phyloP scores from a whole-genome alignment of 1,284 basidiomycete genomes.

The Ceratobasidium theobromae region DNA sequence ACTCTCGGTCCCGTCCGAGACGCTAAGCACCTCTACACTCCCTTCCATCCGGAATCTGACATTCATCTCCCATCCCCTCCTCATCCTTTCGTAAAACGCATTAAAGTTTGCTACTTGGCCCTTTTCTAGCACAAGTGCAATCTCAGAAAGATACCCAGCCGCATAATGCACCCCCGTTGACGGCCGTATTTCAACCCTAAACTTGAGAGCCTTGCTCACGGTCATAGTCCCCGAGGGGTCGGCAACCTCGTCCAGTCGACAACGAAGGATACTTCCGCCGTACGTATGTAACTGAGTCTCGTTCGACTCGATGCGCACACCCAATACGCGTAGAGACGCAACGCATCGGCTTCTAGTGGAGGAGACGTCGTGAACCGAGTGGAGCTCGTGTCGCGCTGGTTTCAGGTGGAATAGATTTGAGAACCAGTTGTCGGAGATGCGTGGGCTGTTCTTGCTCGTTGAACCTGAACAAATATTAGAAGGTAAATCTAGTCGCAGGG shows the following conservation, averaged over 20 bases:
- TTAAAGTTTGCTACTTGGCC: slow-evolving; percentile 80
- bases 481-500: background rate
- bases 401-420: slow-evolving; percentile 87
- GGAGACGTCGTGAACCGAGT: slow-evolving; percentile 67
- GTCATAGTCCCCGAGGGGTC: slow-evolving; percentile 60
- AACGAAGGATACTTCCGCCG: slow-evolving; percentile 16
- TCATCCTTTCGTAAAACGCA: slow-evolving; percentile 66
- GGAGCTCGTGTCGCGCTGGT: slow-evolving; percentile 62
- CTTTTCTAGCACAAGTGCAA: slow-evolving; percentile 80
- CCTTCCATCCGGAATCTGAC: slow-evolving; percentile 20
- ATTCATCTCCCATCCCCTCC: slow-evolving; percentile 71
- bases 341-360: slow-evolving; percentile 73
- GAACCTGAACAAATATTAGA: background rate
- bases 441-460: background rate
- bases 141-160: slow-evolving; percentile 55
- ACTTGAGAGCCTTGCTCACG: slow-evolving; percentile 65
- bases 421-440: slow-evolving; percentile 68
- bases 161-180: slow-evolving; percentile 49
- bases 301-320: slow-evolving; percentile 17
- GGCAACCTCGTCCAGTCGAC: slow-evolving; percentile 33
- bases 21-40: slow-evolving; percentile 1
- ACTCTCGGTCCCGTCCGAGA: background rate
- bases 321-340: background rate
- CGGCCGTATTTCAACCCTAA: slow-evolving; percentile 71
- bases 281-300: slow-evolving; percentile 9